Conservation (phyloP, 129 eudicot genomes). For the Scalesia atractyloides region DNA sequence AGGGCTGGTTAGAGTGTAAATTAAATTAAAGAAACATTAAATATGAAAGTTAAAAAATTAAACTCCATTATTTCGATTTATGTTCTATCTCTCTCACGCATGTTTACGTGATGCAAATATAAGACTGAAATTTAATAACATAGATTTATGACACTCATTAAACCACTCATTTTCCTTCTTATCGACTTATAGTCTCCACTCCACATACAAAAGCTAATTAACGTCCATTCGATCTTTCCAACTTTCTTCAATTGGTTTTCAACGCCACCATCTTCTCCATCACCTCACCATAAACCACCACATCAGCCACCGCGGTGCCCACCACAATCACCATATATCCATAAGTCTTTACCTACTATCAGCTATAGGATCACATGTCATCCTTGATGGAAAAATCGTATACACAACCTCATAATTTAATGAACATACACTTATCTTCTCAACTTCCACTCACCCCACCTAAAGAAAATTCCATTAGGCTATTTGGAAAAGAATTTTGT, state of each 20-base stretch:
- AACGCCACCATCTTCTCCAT: neutral
- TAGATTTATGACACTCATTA: neutral
- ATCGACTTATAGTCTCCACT: conserved; percentile 3
- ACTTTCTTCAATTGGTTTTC: neutral
- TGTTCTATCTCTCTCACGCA: no score
- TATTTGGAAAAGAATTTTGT: conserved; percentile 82
- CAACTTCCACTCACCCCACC: conserved; percentile 64
- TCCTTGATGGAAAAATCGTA: conserved; percentile 35
- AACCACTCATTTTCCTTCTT: neutral
- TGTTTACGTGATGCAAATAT: no score
- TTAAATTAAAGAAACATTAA: neutral
- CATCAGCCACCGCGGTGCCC: neutral
- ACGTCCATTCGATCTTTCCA: neutral
- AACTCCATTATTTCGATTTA: neutral
- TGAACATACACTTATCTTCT: conserved; percentile 68
- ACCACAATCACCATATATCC: neutral
- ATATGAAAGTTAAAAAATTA: neutral
- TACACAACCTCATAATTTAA: conserved; percentile 67
- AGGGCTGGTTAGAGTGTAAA: neutral
- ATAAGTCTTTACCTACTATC: no score
- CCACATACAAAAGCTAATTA: neutral
- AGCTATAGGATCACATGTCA: no score
- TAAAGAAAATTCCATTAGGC: conserved; percentile 59
- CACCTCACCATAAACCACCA: neutral
- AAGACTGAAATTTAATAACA: no score